Evolutionary conservation across 306 rosid genomes (phyloP).

Genomic region (Vicia faba): DNA sequence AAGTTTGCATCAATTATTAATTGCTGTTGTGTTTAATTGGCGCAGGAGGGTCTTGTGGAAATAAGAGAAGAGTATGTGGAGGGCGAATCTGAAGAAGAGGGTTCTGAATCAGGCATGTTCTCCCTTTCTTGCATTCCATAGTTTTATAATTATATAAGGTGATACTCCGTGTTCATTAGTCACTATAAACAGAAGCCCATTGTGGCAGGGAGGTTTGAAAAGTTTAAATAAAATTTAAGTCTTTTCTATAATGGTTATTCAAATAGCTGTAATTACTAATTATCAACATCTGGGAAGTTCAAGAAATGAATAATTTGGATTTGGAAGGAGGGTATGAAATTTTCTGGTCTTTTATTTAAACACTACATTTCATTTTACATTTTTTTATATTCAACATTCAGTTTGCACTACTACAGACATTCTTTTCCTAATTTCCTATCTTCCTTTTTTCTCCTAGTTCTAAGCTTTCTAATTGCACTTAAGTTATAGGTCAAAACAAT

Average conservation of each 20-base stretch:
- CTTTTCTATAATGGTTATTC: slow-evolving; percentile 21
- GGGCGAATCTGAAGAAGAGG: slow-evolving; percentile 41
- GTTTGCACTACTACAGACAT: slow-evolving; percentile 2
- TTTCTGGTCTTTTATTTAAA: slow-evolving; percentile 4
- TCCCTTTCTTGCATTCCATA: slow-evolving; percentile 36
- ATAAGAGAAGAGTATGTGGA: slow-evolving; percentile 80
- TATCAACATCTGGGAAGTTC: slow-evolving; percentile 3
- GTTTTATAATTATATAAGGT: slow-evolving; percentile 22
- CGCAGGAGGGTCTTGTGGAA: slow-evolving; percentile 79
- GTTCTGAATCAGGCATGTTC: slow-evolving; percentile 58
- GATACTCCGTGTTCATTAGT: slow-evolving; percentile 2
- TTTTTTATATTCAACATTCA: background rate
- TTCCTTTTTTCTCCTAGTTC: too few relatives aligned
- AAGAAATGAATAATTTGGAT: background rate
- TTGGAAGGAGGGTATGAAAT: background rate
- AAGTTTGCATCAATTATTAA: slow-evolving; percentile 22
- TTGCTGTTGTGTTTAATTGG: slow-evolving; percentile 17
- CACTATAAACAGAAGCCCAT: slow-evolving; percentile 7
- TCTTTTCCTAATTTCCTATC: too few relatives aligned
- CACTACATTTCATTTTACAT: slow-evolving; percentile 2
- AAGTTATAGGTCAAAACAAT: too few relatives aligned
- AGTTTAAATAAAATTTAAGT: background rate
- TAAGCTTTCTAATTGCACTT: too few relatives aligned
- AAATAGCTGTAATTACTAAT: background rate
- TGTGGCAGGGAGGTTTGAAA: background rate